These are phyloP conservation scores for Mortierella sp. DNA, from an alignment of 371 early-diverging fungal genomes.

Conservation along the genomic window DNA sequence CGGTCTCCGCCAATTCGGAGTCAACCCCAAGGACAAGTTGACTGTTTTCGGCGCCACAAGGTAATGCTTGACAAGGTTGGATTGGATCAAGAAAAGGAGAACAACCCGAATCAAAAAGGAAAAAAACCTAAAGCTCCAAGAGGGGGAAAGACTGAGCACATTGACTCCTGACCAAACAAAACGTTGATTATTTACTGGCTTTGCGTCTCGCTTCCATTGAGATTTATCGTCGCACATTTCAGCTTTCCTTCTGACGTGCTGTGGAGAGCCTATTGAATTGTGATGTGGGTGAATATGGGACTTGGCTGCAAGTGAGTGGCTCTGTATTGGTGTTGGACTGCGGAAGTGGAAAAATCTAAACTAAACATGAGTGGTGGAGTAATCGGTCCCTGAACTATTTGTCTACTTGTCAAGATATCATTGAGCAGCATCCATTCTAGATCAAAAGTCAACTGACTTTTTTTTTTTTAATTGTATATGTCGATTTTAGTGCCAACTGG, in stretches of 20 bases:
- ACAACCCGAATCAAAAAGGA: background rate
- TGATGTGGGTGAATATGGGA: background rate
- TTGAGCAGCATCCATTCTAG: no score
- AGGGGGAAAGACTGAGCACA: background rate
- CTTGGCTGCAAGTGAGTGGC: conserved; percentile 6
- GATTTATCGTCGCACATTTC: no score
- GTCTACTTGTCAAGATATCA: no score
- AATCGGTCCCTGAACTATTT: background rate
- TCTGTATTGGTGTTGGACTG: background rate
- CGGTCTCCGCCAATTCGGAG: conserved; percentile 75
- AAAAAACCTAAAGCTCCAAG: background rate
- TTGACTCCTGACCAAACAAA: background rate
- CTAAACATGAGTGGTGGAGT: background rate
- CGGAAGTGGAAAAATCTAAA: background rate
- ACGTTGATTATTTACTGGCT: no score
- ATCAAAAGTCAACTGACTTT: no score
- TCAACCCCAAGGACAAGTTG: conserved; percentile 68
- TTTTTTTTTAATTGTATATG: no score
- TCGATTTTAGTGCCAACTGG: conserved; percentile 73
- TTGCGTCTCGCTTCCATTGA: no score
- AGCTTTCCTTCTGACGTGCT: no score
- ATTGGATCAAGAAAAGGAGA: conserved; percentile 87
- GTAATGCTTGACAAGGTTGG: conserved; percentile 60
- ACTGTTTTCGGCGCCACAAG: conserved; percentile 82
- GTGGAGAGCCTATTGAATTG: background rate